Evolutionary conservation across 345 rosid genomes (phyloP).

Genomic region (Eucalyptus sideroxylon): DNA sequence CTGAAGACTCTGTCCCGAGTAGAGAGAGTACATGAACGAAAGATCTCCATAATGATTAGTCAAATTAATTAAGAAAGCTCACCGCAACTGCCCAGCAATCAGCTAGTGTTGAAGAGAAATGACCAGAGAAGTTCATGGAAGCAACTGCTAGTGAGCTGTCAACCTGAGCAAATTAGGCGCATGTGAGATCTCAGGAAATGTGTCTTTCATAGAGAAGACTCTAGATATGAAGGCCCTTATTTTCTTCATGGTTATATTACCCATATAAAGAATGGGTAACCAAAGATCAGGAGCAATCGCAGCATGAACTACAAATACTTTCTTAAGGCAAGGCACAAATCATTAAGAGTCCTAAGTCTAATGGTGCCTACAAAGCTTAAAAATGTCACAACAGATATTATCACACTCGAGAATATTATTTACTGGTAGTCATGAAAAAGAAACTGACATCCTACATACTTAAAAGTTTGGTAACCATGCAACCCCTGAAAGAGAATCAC

Average conservation of each 20-base stretch:
- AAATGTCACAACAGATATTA: neutral
- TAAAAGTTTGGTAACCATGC: neutral
- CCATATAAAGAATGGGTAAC: neutral
- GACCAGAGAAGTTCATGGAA: constrained; percentile 55
- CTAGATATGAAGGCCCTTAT: neutral
- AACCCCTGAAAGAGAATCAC: neutral
- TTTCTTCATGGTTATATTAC: neutral
- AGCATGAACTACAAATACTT: neutral
- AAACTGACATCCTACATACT: neutral
- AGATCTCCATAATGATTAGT: neutral
- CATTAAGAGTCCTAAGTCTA: neutral
- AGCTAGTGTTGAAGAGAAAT: constrained; percentile 43
- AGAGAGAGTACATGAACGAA: neutral
- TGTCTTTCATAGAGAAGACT: neutral
- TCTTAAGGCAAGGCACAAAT: neutral
- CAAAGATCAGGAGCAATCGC: neutral
- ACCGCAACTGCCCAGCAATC: constrained; percentile 62
- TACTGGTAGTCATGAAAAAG: neutral
- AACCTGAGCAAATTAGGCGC: constrained; percentile 21
- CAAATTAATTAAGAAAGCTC: constrained; percentile 9
- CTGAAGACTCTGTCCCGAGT: neutral
- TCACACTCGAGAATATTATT: neutral
- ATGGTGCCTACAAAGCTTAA: neutral
- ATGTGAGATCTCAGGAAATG: neutral
- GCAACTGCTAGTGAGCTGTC: constrained; percentile 56